These are phyloP conservation scores for Sicyos baderoa DNA, from an alignment of 306 rosid species.

Conservation along the genomic window DNA sequence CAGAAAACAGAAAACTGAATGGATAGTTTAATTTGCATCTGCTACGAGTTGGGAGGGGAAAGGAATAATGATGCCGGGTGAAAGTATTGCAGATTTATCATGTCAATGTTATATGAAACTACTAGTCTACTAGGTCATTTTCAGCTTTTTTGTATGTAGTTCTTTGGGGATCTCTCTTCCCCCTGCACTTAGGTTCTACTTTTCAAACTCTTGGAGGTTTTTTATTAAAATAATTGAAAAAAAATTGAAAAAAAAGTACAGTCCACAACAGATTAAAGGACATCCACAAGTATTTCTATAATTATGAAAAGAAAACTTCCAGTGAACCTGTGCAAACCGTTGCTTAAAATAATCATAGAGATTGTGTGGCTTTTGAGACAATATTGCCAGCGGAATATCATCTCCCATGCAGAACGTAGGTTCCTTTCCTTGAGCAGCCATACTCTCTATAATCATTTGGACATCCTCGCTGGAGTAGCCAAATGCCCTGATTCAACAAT, in stretches of 20 bases:
- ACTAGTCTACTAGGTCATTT: conserved; percentile 4
- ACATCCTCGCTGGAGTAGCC: conserved; percentile 99
- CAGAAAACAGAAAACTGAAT: background rate
- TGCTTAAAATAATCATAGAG: conserved; percentile 95
- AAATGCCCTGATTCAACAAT: conserved; percentile 74
- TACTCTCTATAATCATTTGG: conserved; percentile 87
- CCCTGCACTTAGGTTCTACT: no score
- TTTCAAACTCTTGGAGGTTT: no score
- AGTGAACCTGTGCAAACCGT: conserved; percentile 88
- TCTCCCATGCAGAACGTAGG: conserved; percentile 99
- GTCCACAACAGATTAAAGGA: background rate
- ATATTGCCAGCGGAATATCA: conserved; percentile 83
- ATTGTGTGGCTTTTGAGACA: conserved; percentile 90
- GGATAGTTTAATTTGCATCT: background rate
- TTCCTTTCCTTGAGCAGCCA: conserved; percentile 99
- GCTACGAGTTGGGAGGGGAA: conserved; percentile 2
- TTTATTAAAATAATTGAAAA: no score
- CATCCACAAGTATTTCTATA: conserved; percentile 5
- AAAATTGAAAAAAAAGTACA: background rate
- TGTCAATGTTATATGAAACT: background rate
- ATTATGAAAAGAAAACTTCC: conserved; percentile 15
- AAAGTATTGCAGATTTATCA: background rate
- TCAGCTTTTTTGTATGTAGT: background rate
- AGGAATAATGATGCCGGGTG: background rate
- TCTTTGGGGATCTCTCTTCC: no score